Base-by-base conservation (phyloP, 345 rosid genomes). In the Acer yangbiense region DNA sequence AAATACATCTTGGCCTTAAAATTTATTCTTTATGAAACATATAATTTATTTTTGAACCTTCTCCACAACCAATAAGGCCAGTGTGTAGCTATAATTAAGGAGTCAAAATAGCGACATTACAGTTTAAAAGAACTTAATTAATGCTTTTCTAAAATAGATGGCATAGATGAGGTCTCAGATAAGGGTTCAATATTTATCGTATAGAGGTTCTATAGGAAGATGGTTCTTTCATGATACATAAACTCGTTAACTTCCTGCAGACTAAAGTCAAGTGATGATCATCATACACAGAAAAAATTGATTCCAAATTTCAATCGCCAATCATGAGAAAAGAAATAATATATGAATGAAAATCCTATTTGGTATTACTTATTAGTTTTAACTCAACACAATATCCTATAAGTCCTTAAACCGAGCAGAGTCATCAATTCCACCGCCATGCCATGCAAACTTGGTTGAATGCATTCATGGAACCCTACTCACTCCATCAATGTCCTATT, bases 381-480 rank as follows among this genome's bases (percentile, higher is more conserved):
- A 72, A 62, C 78, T 73, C 71, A 81, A 72, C 64, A 35, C 72
- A 68, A 68, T 77, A 48, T 67, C 72, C 65, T 23, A 68, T 43
- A 43, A 50, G 75, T 68, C 73, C 62, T 69, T 77, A 78, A 77
- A 68, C 72, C 72, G 62, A 29, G 73, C 77, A 76, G 68, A 76
- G 64, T 65, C 60, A 71, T 58, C 81, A 78, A 71, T 72, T 65
- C 65, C 44, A 62, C 75, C 27, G 68, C 77, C 80, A 65, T 32
- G 57, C 52, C 50, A 72, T 77, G 66, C 77, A 71, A 29, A 65
- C 55, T 58, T 71, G 64, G 75, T 57, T 71, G 73, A 72, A 72
- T 52, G 80, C 75, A 77, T 68, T 58, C 83, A 81, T 72, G 79
- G 68, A 68, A 76, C 27, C 74, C 74, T 60, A 68, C n/a, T 63